phyloP scores from a whole-genome alignment of 306 rosid genomes.

The Pyrus bretschneideri region DNA sequence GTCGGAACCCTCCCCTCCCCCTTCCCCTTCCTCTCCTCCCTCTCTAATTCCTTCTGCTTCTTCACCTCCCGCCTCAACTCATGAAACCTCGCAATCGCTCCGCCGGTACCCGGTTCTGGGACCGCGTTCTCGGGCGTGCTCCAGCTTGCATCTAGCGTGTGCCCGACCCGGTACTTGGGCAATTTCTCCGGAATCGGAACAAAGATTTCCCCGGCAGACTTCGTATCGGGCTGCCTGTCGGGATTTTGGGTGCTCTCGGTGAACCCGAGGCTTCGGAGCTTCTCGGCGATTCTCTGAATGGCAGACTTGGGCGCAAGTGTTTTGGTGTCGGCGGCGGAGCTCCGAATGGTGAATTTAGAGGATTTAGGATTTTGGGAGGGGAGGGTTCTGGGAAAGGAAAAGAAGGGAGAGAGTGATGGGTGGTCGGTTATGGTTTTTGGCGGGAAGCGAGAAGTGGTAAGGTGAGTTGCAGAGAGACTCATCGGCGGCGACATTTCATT shows the following conservation, averaged over 20 bases:
- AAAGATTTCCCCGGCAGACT: conserved; percentile 63
- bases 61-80: conserved; percentile 36
- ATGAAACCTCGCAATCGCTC: conserved; percentile 37
- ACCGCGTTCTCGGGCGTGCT: conserved; percentile 73
- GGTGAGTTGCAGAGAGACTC: conserved; percentile 28
- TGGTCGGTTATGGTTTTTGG: conserved; percentile 20
- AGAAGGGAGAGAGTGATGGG: conserved; percentile 22
- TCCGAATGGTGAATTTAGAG: conserved; percentile 37
- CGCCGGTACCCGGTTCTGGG: conserved; percentile 58
- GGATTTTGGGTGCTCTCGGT: conserved; percentile 18
- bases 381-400: conserved; percentile 34
- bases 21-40: conserved; percentile 10
- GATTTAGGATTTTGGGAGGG: conserved; percentile 10
- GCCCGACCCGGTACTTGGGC: conserved; percentile 59
- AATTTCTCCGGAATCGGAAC: conserved; percentile 55
- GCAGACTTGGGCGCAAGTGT: conserved; percentile 61
- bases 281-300: conserved; percentile 79
- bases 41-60: conserved; percentile 27
- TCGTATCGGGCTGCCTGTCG: neutral
- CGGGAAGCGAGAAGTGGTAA: conserved; percentile 21
- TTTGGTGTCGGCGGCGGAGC: conserved; percentile 34
- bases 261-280: conserved; percentile 82
- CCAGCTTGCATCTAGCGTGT: conserved; percentile 76
- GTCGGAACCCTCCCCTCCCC: conserved; percentile 50
- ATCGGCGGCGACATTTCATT: conserved; percentile 30